Base-by-base conservation (phyloP, 139 green algal species). In the Chlorella sp. region DNA sequence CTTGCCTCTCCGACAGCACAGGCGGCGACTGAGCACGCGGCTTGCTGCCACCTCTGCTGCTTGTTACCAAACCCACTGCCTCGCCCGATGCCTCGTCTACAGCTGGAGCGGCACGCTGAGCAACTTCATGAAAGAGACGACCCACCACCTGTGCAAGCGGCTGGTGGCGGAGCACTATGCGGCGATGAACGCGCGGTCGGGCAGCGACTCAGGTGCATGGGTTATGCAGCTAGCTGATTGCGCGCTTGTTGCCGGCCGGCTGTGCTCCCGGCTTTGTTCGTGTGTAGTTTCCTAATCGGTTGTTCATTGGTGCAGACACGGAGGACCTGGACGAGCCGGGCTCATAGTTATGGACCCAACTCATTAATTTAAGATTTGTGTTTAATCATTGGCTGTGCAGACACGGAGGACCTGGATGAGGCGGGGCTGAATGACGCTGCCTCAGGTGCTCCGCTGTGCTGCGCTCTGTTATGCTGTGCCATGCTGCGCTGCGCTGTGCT, bases 61-160 rank as follows among this genome's bases (percentile, higher is more conserved):
- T n/a, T n/a, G n/a, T n/a, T n/a, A n/a, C n/a, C n/a, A n/a, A n/a
- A n/a, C n/a, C n/a, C n/a, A n/a, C n/a, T n/a, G n/a, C 44, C 11
- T 55, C 44, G 7, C 7, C 44, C 44, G 7, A 7, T 55, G 26
- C 32, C 9, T 11, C 7, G 13, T 5, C 5, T 25, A 21, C 74
- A 62, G 74, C 26, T 95, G 92, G 92, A 90, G 70, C 36, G 60
- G 60, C 38, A 79, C 88, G 44, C 89, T 95, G 38, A 65, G 75
- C 20, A 80, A 85, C 38, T 89, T 94, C 63, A 73, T 95, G 57
- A 81, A 84, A 36, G 67, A 91, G 74, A 73, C 91, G 55, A 83
- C 69, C 41, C 85, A 87, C 47, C 87, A 92, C 71, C 88, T 97
- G 32, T 81, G 85, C 64, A 92, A 92, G 81, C 90, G 95, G n/a